Percentiles rank a stretch among this genome's conserved stretches.
Conservation (phyloP, 495 filamentous ascomycete species). For the Penicillium coprophilum region DNA sequence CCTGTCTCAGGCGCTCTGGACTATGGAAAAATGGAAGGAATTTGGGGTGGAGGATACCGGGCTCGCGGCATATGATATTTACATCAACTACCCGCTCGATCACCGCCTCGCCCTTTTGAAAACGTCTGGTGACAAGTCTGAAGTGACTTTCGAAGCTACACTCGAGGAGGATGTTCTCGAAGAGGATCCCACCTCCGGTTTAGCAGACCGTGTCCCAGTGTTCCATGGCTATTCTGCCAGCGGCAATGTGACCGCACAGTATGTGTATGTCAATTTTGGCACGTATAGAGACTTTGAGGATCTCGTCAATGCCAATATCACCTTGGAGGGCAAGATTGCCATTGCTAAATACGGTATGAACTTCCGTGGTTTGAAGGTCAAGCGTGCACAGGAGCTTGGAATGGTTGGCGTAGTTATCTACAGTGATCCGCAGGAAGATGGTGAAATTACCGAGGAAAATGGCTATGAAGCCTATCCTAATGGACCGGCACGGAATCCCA, state of each 20-base stretch:
- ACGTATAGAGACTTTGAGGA: slow-evolving; percentile 84
- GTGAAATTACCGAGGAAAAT: slow-evolving; percentile 73
- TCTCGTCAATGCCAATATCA: slow-evolving; percentile 70
- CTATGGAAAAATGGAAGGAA: slow-evolving; percentile 77
- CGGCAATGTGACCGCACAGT: slow-evolving; percentile 83
- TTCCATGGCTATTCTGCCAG: slow-evolving; percentile 95
- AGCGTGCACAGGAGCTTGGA: slow-evolving; percentile 86
- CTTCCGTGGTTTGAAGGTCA: slow-evolving; percentile 90
- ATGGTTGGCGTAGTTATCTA: slow-evolving; percentile 87
- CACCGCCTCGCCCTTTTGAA: slow-evolving; percentile 77
- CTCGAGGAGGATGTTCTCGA: slow-evolving; percentile 84
- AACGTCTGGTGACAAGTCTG: slow-evolving; percentile 36
- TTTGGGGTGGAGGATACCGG: slow-evolving; percentile 72
- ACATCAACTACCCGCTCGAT: slow-evolving; percentile 83
- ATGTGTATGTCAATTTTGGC: slow-evolving; percentile 88
- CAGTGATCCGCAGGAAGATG: slow-evolving; percentile 88
- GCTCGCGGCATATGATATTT: slow-evolving; percentile 82
- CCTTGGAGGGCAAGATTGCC: slow-evolving; percentile 80
- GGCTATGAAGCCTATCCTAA: slow-evolving; percentile 79
- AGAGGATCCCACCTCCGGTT: slow-evolving; percentile 73
- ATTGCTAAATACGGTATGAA: slow-evolving; percentile 82
- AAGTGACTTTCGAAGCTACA: slow-evolving; percentile 74
- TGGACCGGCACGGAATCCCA: slow-evolving; percentile 84
- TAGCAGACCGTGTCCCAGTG: slow-evolving; percentile 76
- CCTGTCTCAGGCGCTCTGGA: slow-evolving; percentile 83